Evolutionary conservation across 2,329 filamentous ascomycete genomes (phyloP).

Genomic region (Arthrinium puccinioides): DNA sequence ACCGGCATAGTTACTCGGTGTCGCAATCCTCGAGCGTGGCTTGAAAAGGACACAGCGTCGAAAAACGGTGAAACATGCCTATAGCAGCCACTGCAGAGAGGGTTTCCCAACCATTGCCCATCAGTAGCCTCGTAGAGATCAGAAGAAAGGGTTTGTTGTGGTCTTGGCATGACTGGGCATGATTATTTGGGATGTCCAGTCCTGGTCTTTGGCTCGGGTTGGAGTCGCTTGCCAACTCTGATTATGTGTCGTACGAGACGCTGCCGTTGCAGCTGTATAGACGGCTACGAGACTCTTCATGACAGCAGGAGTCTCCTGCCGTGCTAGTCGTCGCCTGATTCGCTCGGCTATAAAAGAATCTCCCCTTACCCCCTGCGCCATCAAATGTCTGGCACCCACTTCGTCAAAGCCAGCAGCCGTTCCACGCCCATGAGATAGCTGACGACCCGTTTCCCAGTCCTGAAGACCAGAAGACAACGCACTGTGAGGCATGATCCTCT

Average conservation of each 20-base stretch:
- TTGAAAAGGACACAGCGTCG: too few species aligned
- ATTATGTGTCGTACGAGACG: neutral
- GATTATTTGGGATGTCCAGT: too few species aligned
- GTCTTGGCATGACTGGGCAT: too few species aligned
- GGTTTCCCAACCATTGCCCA: too few species aligned
- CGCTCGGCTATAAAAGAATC: too few species aligned
- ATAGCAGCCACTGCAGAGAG: too few species aligned
- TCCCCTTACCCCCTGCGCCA: neutral
- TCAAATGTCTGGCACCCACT: conserved; percentile 9
- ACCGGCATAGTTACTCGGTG: too few species aligned
- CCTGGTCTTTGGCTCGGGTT: neutral
- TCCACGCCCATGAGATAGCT: conserved; percentile 11
- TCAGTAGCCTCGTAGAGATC: too few species aligned
- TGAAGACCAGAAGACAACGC: conserved; percentile 18
- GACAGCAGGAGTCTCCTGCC: conserved; percentile 4
- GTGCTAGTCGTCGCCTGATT: too few species aligned
- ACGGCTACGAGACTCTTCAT: conserved; percentile 5
- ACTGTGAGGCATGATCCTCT: conserved; percentile 15
- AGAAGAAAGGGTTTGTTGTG: too few species aligned
- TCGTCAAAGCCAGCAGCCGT: conserved; percentile 14
- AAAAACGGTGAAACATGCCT: too few species aligned
- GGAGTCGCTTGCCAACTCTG: neutral
- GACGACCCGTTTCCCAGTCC: conserved; percentile 25
- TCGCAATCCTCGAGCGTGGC: too few species aligned
- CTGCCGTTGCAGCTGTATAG: neutral